A percentile compares a stretch with the other conserved stretches of the same genome.
These are phyloP conservation scores for Neurospora sublineolata DNA, from an alignment of 495 filamentous ascomycete genomes.

Conservation along the genomic window DNA sequence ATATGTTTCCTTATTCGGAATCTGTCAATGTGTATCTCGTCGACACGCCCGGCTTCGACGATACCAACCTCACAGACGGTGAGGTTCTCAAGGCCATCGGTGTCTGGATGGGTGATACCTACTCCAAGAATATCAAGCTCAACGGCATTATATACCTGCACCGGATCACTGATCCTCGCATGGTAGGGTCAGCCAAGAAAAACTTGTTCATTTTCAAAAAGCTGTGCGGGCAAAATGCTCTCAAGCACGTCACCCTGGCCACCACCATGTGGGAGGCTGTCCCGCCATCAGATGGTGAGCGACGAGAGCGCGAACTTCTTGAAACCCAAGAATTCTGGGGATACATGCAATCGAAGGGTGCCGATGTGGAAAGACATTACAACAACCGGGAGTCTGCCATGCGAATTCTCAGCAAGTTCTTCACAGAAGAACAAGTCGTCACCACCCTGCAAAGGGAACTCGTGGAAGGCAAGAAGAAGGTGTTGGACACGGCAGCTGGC, in stretches of 20 bases:
- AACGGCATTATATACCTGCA: constrained; percentile 36
- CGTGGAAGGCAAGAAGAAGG: not conserved
- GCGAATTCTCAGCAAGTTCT: not conserved
- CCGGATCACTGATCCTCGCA: constrained; percentile 27
- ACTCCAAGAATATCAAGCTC: constrained; percentile 2
- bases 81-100: constrained; percentile 28
- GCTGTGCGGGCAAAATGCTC: constrained; percentile 27
- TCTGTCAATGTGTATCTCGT: constrained; percentile 17
- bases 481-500: not conserved
- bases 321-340: constrained; percentile 30
- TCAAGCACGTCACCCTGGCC: constrained; percentile 29
- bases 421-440: not conserved
- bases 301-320: constrained; percentile 26
- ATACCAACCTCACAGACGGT: constrained; percentile 22
- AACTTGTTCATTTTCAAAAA: constrained; percentile 36
- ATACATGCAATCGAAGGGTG: constrained; percentile 18
- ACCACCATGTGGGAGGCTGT: constrained; percentile 36
- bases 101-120: constrained; percentile 8
- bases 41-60: constrained; percentile 34
- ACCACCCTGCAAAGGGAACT: not conserved
- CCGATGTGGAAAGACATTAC: constrained; percentile 15
- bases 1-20: not conserved
- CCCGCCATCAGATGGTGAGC: constrained; percentile 7
- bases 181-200: constrained; percentile 26
- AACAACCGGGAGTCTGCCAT: constrained; percentile 18